phyloP scores from a whole-genome alignment of 1,139 yeast species.

The Magnusiomyces tetraspermus region DNA sequence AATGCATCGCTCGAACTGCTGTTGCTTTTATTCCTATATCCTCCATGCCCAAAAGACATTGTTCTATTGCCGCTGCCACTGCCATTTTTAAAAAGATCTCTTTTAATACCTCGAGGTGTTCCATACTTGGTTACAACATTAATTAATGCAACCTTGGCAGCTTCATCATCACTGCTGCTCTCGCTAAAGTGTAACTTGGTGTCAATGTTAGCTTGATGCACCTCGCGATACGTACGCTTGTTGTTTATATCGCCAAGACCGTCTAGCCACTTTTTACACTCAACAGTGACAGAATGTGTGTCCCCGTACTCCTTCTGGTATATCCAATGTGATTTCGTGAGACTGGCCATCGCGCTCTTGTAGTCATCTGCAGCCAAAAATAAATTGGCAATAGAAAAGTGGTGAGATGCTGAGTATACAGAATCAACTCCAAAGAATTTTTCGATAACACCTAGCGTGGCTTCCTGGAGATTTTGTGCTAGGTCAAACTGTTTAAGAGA shows the following conservation, averaged over 20 bases:
- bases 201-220: no score
- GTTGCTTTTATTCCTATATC: no score
- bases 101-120: neutral
- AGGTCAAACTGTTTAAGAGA: slow-evolving; percentile 40
- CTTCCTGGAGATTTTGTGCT: slow-evolving; percentile 43
- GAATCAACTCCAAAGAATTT: slow-evolving; percentile 49
- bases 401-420: slow-evolving; percentile 49
- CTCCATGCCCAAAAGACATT: no score
- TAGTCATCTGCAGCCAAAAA: slow-evolving; percentile 46
- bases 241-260: slow-evolving; percentile 31
- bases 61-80: no score
- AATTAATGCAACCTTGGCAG: neutral
- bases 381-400: slow-evolving; percentile 60
- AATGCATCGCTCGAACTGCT: neutral
- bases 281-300: slow-evolving; percentile 51
- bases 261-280: slow-evolving; percentile 53
- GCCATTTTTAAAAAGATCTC: neutral
- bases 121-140: neutral
- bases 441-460: slow-evolving; percentile 41
- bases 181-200: slow-evolving; percentile 14
- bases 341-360: slow-evolving; percentile 46
- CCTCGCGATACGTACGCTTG: slow-evolving; percentile 13
- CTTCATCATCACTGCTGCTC: slow-evolving; percentile 11
- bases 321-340: slow-evolving; percentile 43
- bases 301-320: slow-evolving; percentile 53